Evolutionary conservation across 176 grass and related monocot species (phyloP).

Genomic region (Aegilops sharonensis): DNA sequence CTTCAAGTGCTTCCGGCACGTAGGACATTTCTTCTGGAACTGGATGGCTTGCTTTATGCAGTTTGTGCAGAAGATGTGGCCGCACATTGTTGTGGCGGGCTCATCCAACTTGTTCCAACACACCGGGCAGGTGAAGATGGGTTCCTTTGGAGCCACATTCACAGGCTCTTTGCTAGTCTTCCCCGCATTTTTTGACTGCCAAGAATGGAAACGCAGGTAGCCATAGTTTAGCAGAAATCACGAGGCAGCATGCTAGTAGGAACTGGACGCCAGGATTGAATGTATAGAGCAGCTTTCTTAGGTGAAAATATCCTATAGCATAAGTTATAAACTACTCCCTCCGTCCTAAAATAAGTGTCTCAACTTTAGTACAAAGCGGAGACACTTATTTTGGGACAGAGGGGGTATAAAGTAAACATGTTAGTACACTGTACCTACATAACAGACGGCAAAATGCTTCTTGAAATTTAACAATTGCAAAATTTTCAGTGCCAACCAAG

Average conservation of each 20-base stretch:
- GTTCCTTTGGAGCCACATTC: constrained; percentile 51
- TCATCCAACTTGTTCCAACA: constrained; percentile 75
- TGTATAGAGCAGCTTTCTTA: neutral
- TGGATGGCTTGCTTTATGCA: constrained; percentile 81
- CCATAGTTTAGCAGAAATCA: neutral
- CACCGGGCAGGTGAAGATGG: constrained; percentile 69
- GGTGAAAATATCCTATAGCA: neutral
- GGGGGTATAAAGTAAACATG: neutral
- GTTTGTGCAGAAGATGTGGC: constrained; percentile 76
- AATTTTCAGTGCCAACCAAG: neutral
- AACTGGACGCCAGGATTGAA: neutral
- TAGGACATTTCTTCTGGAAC: constrained; percentile 89
- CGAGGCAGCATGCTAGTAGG: constrained; percentile 1
- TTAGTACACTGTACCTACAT: neutral
- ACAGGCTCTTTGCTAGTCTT: constrained; percentile 37
- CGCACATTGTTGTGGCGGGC: constrained; percentile 78
- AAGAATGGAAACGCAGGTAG: neutral
- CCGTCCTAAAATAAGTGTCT: no score
- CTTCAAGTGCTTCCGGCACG: constrained; percentile 61
- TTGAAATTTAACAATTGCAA: neutral
- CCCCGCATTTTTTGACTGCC: constrained; percentile 21
- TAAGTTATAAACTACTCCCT: neutral
- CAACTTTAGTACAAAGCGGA: no score
- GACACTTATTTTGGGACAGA: no score
- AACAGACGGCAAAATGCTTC: neutral